Conservation (phyloP, 352 stramenopile species). For the Phytophthora fragariae region DNA sequence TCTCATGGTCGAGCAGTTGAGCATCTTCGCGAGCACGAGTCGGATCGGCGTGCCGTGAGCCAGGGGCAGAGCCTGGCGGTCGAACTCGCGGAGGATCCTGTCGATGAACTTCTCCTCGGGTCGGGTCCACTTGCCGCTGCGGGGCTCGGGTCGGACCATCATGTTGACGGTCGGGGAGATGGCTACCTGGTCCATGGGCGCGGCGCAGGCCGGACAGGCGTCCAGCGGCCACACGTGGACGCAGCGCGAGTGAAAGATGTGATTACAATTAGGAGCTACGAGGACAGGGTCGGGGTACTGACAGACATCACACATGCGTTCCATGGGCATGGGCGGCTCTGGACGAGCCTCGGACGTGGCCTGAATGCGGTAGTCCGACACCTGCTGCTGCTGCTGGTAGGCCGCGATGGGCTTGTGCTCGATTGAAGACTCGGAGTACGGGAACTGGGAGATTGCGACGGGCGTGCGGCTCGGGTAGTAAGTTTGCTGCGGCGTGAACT, state of each 20-base stretch:
- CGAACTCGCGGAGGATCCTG: constrained; percentile 83
- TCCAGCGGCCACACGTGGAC: constrained; percentile 81
- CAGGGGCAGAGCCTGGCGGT: constrained; percentile 75
- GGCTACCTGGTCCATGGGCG: constrained; percentile 63
- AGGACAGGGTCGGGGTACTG: constrained; percentile 84
- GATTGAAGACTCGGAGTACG: constrained; percentile 39
- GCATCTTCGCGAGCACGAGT: constrained; percentile 83
- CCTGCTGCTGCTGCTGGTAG: constrained; percentile 23
- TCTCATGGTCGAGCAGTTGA: constrained; percentile 91
- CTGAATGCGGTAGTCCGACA: constrained; percentile 34
- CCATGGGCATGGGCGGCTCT: constrained; percentile 23
- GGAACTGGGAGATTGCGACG: constrained; percentile 43
- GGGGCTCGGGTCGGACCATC: constrained; percentile 70
- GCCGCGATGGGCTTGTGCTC: constrained; percentile 44
- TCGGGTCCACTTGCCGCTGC: constrained; percentile 87
- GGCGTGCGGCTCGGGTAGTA: constrained; percentile 40
- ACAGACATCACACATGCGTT: constrained; percentile 76
- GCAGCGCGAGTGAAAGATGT: constrained; percentile 89
- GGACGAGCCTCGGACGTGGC: neutral
- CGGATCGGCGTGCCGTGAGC: constrained; percentile 87
- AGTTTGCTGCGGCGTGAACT: constrained; percentile 38
- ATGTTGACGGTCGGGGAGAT: constrained; percentile 75
- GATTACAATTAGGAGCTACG: constrained; percentile 71
- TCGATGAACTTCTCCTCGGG: constrained; percentile 90
- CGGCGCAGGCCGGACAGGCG: constrained; percentile 69